Base-by-base conservation (phyloP, 352 stramenopile species). In the Phytophthora pini region DNA sequence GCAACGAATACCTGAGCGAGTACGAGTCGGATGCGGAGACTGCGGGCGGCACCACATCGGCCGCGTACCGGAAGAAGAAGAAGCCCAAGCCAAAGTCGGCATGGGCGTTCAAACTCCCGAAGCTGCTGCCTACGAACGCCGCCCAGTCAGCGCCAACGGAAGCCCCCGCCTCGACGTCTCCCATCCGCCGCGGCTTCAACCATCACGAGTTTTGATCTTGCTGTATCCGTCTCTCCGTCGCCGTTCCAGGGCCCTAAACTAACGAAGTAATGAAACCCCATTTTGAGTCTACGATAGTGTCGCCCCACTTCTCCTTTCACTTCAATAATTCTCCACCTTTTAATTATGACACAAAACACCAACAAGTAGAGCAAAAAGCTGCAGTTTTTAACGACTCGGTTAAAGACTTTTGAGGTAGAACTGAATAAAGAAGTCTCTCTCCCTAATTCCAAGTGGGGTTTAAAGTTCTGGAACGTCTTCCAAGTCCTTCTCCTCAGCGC, bases 181-280 rank as follows among this genome's bases (percentile, higher is more conserved):
- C 74, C 12, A 79, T 84, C 49, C 61, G 74, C 52, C 76, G 70
- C 56, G 79, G 72, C n/a, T 56, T 72, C 41, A 80, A 80, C 43
- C 64, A 84, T 52, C 68, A 80, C 56, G 82, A 90, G 62, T 90
- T 90, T 54, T 90, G 38, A 70, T 72, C 47, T 56, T 54, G 13
- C 44, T 41, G 13, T 63, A 27, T 56, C 48, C 11, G 29, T 68
- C 31, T 61, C 56, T 63, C 26, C 43, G 15, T 57, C 29, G 39
- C 32, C 40, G 27, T 56, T 61, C 36, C 49, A 67, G 61, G 52
- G 54, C 44, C 52, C 31, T 67, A 70, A 70, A 58, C 52, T 68
- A 67, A 68, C 51, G 29, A 74, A 68, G 45, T 74, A 70, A 71
- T 70, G 49, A 74, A 72, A 63, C 47, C 27, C 20, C 29, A 17